Conservation (phyloP, 345 rosid species). For the Anacardium occidentale region DNA sequence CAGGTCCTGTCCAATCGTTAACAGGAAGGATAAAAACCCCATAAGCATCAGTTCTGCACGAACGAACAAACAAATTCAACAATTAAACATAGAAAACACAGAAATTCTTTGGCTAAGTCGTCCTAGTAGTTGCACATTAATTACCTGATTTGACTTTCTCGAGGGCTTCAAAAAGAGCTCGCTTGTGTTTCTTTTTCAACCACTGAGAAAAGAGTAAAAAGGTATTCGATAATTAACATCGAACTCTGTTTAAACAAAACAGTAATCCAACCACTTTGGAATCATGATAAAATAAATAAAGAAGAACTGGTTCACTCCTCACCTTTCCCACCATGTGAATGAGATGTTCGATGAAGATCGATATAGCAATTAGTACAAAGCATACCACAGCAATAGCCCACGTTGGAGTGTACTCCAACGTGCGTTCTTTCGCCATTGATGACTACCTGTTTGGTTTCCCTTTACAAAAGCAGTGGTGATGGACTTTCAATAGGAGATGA, state of each 20-base stretch:
- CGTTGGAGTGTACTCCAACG: constrained; percentile 72
- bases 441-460: not conserved
- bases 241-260: not conserved
- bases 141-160: constrained; percentile 77
- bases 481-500: too few relatives aligned
- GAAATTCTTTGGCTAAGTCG: too few relatives aligned
- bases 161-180: constrained; percentile 77
- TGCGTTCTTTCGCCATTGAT: constrained; percentile 27
- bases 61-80: not conserved
- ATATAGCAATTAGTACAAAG: constrained; percentile 60
- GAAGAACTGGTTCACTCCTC: not conserved
- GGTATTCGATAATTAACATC: not conserved
- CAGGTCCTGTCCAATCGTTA: constrained; percentile 39
- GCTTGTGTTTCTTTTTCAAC: constrained; percentile 59
- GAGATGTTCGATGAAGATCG: constrained; percentile 65
- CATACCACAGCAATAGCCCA: constrained; percentile 94
- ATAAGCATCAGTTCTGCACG: constrained; percentile 67
- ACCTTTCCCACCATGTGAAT: constrained; percentile 64
- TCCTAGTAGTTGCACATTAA: too few relatives aligned
- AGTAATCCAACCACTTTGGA: not conserved
- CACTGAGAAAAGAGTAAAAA: constrained; percentile 41
- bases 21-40: constrained; percentile 73
- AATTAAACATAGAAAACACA: not conserved
- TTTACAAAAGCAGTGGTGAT: not conserved
- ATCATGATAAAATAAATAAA: not conserved